Evolutionary conservation across 2,329 filamentous ascomycete genomes (phyloP), one percentile per base, ranked within the genome.

Genomic region (Ceratocystis diversiconidia): DNA sequence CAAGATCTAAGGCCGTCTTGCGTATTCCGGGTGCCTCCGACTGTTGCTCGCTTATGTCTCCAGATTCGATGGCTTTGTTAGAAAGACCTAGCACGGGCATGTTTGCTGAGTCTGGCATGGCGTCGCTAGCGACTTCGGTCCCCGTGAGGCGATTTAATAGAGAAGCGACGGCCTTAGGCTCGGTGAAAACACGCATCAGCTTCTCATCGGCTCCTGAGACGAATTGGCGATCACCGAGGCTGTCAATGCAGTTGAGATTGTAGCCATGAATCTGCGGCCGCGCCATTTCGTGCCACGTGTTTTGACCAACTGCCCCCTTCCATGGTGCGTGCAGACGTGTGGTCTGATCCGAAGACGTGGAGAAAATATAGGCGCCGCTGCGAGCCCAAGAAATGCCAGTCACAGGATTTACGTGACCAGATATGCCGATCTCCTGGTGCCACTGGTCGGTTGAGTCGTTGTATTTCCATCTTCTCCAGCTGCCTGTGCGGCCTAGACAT

Each of bases 201-300:
- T 99, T 99, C 78, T 99, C 94, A 70, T 99, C 94, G 2, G 94
- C 94, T 5, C 94, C 94, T 1, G 92, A 95, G 25, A 97, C 87
- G 73, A 99, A 99, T 70, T 87, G 87, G 6, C 84, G 81, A 6
- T 82, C 75, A 6, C 84, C 85, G 4, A 96, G 79, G 0, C 85
- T 82, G 72, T 91, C 88, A 69, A 97, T 86, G 74, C 94, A 97
- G 78, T 97, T 99, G 65, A 99, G 81, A 74, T 99, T 92, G 74
- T 99, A 99, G 46, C 94, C 94, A 73, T 99, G 94, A 69, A 99
- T 99, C 74, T 99, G 94, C 3, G 94, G 94, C 62, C 94, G 82
- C 0, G 92, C 88, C 79, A 97, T 91, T 74, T 99, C 94, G 75
- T 97, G 92, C 94, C 94, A 99, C 10, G 90, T 90, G 72, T 71